These are phyloP conservation scores for Mycena rosella DNA, from an alignment of 768 basidiomycete species.

Conservation along the genomic window DNA sequence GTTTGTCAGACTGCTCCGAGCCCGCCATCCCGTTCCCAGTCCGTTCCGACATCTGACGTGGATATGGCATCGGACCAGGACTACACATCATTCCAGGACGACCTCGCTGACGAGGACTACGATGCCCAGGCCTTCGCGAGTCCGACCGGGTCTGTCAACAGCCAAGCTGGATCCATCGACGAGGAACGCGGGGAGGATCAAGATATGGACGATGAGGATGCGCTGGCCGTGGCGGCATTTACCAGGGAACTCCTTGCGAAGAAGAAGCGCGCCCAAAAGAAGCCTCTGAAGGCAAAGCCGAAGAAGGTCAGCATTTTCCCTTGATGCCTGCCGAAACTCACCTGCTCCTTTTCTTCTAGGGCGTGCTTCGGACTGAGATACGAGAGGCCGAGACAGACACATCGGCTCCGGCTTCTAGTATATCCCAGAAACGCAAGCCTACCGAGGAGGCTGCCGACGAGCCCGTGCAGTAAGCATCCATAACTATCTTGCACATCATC, in stretches of 20 bases:
- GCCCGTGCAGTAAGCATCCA: not conserved
- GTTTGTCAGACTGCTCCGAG: too few species aligned
- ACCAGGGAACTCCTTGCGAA: not conserved
- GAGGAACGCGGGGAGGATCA: not conserved
- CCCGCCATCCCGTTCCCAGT: too few species aligned
- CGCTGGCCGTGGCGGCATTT: not conserved
- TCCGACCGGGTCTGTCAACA: not conserved
- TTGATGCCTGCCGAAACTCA: too few species aligned
- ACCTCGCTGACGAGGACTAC: not conserved
- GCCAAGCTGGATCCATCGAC: not conserved
- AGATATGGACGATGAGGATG: not conserved
- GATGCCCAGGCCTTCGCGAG: too few species aligned
- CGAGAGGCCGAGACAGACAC: not conserved
- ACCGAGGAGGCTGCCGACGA: not conserved
- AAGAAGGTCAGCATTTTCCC: too few species aligned
- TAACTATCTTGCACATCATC: not conserved
- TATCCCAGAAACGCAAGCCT: conserved; percentile 6
- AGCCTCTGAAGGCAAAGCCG: too few species aligned
- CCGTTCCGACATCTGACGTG: not conserved
- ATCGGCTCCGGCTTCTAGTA: too few species aligned
- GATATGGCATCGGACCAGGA: not conserved
- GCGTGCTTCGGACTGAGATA: not conserved
- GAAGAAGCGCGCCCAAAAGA: too few species aligned
- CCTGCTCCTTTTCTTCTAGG: not conserved
- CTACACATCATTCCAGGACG: not conserved